Evolutionary conservation across 1,139 yeast species (phyloP), one percentile per base, ranked within the genome.

Genomic region (Geotrichum candidum): DNA sequence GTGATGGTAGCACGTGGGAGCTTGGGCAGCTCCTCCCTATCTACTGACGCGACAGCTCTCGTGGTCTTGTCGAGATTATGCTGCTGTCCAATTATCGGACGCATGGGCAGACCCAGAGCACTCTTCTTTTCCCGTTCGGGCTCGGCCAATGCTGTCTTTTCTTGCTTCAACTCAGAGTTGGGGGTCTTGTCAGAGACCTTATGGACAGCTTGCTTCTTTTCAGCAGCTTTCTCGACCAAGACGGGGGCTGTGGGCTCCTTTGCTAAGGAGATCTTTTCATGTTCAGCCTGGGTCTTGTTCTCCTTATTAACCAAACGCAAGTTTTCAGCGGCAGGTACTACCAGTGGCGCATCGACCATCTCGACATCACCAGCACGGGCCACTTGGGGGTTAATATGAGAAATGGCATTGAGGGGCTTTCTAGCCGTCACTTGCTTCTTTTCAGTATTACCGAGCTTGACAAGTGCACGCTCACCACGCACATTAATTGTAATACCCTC

Each of bases 401-500:
- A 54, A 45, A 54, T 22, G 7, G 56, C 22, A 33, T 46, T 35
- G 27, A 55, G 38, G 10, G 58, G 58, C 22, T 45, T 35, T 18
- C 45, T 35, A 13, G 33, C 35, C n/a, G 22, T n/a, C 18, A 9
- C 38, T 6, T 15, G 29, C 25, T 35, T 38, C 56, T 45, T 31
- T 48, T 81, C 81, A 27, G 73, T 75, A 60, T 78, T 81, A 35
- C 70, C 75, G 1, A 84, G 80, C 68, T 84, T 84, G 27, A 87
- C 72, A 60, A 85, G 73, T 6, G 85, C 76, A 29, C 85, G 74
- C 63, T 85, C 86, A 48, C 85, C 84, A 51, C 87, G 81, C 53
- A 88, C 78, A 68, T 87, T 90, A 62, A 88, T 70, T 56, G 84
- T 74, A 18, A 86, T 77, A 53, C 88, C 88, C 59, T 79, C 76